These are phyloP conservation scores for Cyberlindnera suaveolens DNA, from an alignment of 805 yeast genomes.

Conservation along the genomic window DNA sequence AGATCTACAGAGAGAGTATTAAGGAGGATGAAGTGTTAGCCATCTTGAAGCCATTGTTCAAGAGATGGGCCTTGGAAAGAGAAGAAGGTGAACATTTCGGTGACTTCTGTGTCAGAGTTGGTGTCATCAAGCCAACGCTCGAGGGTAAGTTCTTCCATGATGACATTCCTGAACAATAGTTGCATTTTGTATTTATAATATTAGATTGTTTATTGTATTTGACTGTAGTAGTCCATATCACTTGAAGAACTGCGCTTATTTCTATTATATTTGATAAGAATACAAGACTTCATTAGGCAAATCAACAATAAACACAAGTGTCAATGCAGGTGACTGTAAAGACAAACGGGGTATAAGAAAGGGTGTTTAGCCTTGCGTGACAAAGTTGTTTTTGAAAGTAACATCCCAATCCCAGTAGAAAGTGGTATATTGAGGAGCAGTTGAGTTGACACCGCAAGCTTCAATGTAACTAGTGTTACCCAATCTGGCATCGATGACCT, in stretches of 20 bases:
- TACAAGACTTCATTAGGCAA: too few species aligned
- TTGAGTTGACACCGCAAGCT: conserved; percentile 26
- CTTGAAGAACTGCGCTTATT: too few species aligned
- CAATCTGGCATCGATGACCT: conserved; percentile 27
- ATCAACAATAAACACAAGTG: too few species aligned
- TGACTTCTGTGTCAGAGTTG: conserved; percentile 81
- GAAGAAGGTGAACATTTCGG: conserved; percentile 91
- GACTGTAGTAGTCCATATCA: neutral
- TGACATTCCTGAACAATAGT: conserved; percentile 59
- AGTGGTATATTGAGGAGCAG: conserved; percentile 14
- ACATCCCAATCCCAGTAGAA: conserved; percentile 21
- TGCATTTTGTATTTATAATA: neutral
- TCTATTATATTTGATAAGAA: too few species aligned
- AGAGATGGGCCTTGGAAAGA: conserved; percentile 92
- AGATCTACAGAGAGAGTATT: conserved; percentile 79
- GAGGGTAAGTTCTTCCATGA: conserved; percentile 96
- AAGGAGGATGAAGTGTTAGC: conserved; percentile 83
- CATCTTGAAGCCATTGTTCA: conserved; percentile 78
- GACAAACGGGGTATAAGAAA: neutral
- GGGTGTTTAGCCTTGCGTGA: neutral
- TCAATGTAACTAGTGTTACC: conserved; percentile 24
- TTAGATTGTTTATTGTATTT: neutral
- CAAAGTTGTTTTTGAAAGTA: conserved; percentile 15
- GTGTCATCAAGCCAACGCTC: conserved; percentile 80
- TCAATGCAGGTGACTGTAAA: too few species aligned